Base-by-base conservation (phyloP, 352 stramenopile genomes). In the Globisporangium solare region DNA sequence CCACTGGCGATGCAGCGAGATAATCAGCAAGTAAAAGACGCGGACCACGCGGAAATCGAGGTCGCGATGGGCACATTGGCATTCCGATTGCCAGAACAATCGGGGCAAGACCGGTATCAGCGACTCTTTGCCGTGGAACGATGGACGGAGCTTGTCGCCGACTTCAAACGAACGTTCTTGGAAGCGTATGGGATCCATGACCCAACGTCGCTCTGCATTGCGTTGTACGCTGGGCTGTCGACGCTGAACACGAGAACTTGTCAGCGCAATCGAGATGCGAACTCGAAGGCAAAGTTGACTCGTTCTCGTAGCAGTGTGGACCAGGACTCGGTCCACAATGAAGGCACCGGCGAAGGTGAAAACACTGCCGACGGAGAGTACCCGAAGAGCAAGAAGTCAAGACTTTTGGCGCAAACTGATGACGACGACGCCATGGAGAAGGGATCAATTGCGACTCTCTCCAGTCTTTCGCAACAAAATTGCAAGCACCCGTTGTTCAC, bases 171-270 rank as follows among this genome's bases (percentile, higher is more conserved):
- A 48, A 86, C 81, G 24, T 92, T 92, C 43, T 75, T 71, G 39
- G 56, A 83, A 45, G 81, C 84, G 3, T 90, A 90, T 47, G 75
- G 79, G 3, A 77, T 92, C 43, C 77, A 88, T 58, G 69, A 76
- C 20, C 81, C 79, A 27, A 67, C 81, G 5, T 86, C 82, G 4
- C 64, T 94, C 13, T 87, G 70, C 20, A 74, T 92, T 20, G 73
- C 74, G 7, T 54, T 94, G 27, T 72, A 88, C 50, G 72, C 83
- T 6, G 83, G 83, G 0, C 47, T 94, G 17, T 90, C 83, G 5
- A 86, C 76, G 13, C 47, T 94, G 3, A 90, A 94, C 61, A 92
- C 83, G 31, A 67, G 83, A 18, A 74, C 83, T 8, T 94, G 83
- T 42, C 75, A 74, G 31, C 77, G 76, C 3, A 74, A 62, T 39